phyloP scores from a whole-genome alignment of 2,329 filamentous ascomycete genomes.

The Hymenoscyphus fraxineus region DNA sequence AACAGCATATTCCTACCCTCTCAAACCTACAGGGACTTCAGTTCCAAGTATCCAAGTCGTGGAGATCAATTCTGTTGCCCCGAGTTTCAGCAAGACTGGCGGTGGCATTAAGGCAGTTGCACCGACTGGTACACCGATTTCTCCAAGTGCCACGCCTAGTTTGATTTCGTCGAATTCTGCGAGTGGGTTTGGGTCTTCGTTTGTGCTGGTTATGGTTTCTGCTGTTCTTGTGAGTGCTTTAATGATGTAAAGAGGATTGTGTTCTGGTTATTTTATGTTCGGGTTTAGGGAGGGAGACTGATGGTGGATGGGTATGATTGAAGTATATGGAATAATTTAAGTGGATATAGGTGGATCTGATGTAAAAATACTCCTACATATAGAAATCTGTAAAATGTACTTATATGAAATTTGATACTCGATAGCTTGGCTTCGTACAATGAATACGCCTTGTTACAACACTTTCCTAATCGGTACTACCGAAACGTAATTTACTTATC shows the following conservation, averaged over 20 bases:
- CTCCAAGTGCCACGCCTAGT: slow-evolving; percentile 1
- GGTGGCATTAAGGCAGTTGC: slow-evolving; percentile 1
- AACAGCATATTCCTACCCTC: not conserved
- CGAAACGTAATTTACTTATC: too few species aligned
- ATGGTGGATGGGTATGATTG: not conserved
- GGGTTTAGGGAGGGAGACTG: too few species aligned
- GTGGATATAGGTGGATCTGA: not conserved
- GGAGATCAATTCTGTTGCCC: not conserved
- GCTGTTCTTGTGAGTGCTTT: slow-evolving; percentile 3
- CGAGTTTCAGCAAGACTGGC: not conserved
- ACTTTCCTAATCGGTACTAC: too few species aligned
- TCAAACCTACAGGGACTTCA: slow-evolving; percentile 1
- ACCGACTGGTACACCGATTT: not conserved
- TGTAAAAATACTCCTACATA: not conserved
- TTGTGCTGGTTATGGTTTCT: not conserved
- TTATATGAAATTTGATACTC: too few species aligned
- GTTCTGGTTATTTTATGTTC: not conserved
- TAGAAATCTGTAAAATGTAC: not conserved
- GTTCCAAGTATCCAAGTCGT: not conserved
- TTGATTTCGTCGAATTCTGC: not conserved
- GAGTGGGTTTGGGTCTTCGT: not conserved
- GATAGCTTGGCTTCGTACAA: too few species aligned
- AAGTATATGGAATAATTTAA: not conserved
- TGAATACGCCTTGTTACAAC: too few species aligned
- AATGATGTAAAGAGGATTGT: not conserved